Conservation (phyloP, 2,329 filamentous ascomycete species). For the Rhynchosporium graminicola region DNA sequence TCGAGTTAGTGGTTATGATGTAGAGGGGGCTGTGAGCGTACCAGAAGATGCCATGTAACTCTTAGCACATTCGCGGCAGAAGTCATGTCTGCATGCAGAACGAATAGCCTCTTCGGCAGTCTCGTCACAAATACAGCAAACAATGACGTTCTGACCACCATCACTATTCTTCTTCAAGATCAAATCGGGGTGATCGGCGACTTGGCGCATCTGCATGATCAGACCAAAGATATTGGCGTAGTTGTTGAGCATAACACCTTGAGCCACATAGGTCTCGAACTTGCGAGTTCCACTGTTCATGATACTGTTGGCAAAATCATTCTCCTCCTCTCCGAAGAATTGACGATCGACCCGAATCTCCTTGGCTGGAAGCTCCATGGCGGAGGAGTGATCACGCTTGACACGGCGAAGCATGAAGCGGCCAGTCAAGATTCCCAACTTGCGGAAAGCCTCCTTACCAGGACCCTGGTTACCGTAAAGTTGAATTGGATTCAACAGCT, state of each 20-base stretch:
- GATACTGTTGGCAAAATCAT: slow-evolving; percentile 92
- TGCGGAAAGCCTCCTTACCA: slow-evolving; percentile 72
- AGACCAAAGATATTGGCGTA: slow-evolving; percentile 99
- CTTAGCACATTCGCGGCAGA: slow-evolving; percentile 79
- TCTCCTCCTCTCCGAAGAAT: slow-evolving; percentile 95
- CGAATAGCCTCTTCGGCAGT: slow-evolving; percentile 92
- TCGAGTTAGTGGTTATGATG: slow-evolving; percentile 19
- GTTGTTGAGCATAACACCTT: slow-evolving; percentile 92
- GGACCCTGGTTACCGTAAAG: slow-evolving; percentile 60
- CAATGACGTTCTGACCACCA: slow-evolving; percentile 84
- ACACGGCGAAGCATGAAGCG: slow-evolving; percentile 94
- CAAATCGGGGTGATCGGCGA: slow-evolving; percentile 93
- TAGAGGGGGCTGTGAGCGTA: slow-evolving; percentile 43
- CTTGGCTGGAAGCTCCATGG: slow-evolving; percentile 96
- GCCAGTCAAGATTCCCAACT: slow-evolving; percentile 85
- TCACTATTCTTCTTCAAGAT: slow-evolving; percentile 85
- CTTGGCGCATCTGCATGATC: slow-evolving; percentile 99
- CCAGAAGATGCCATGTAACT: slow-evolving; percentile 79
- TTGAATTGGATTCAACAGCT: slow-evolving; percentile 82
- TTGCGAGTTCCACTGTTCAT: slow-evolving; percentile 88
- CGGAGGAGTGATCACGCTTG: slow-evolving; percentile 89
- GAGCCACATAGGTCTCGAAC: slow-evolving; percentile 94
- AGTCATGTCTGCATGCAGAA: slow-evolving; percentile 90
- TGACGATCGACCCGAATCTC: slow-evolving; percentile 90
- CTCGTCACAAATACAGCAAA: slow-evolving; percentile 96